phyloP scores from a whole-genome alignment of 768 basidiomycete species.

The Lactarius trivialis region DNA sequence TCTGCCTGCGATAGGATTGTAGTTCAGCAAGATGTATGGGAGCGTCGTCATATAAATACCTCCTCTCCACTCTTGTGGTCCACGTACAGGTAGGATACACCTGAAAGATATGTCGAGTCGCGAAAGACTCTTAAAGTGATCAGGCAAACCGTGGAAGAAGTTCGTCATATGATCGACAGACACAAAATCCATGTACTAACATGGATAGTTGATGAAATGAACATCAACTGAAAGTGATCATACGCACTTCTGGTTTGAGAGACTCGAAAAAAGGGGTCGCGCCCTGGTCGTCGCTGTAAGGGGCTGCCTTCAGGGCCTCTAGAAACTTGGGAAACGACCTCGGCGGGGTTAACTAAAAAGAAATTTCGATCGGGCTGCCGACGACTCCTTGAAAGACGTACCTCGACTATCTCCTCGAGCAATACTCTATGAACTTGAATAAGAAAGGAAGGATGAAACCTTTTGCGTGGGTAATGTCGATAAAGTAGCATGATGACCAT shows the following conservation, averaged over 20 bases:
- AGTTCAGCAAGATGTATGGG: conserved; percentile 22
- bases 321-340: conserved; percentile 42
- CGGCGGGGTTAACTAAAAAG: conserved; percentile 55
- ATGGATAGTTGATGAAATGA: not conserved
- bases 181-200: conserved; percentile 43
- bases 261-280: conserved; percentile 20
- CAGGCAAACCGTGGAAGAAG: conserved; percentile 39
- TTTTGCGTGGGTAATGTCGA: conserved; percentile 48
- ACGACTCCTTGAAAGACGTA: conserved; percentile 19
- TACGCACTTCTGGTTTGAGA: conserved; percentile 16
- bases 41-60: not conserved
- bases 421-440: conserved; percentile 62
- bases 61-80: conserved; percentile 22
- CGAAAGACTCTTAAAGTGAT: not conserved
- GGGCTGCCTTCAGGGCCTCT: conserved; percentile 28
- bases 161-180: conserved; percentile 55
- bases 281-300: conserved; percentile 15
- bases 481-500: conserved; percentile 56
- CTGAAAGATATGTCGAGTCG: conserved; percentile 3
- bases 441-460: conserved; percentile 50
- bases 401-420: conserved; percentile 68
- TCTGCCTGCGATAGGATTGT: conserved; percentile 3
- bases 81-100: conserved; percentile 21
- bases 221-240: not conserved
- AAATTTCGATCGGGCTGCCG: conserved; percentile 9